Evolutionary conservation across 2,329 filamentous ascomycete genomes (phyloP).

Genomic region (Neofusicoccum sp.): DNA sequence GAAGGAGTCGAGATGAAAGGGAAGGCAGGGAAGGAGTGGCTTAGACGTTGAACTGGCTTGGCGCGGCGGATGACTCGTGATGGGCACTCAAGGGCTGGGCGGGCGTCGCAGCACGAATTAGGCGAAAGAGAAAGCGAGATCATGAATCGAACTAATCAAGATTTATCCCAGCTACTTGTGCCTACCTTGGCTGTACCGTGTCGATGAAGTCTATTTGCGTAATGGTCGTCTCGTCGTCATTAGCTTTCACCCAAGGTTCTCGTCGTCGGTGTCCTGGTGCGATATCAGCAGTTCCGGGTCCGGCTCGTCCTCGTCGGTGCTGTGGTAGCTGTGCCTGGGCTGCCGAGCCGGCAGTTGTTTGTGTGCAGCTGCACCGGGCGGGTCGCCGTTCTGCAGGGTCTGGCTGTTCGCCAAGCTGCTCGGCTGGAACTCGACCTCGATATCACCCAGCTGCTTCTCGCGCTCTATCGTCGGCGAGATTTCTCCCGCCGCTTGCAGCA

Average conservation of each 20-base stretch:
- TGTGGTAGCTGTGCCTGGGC: conserved; percentile 29
- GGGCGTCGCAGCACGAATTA: background rate
- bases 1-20: too few species aligned
- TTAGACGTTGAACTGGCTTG: too few species aligned
- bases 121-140: background rate
- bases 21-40: too few species aligned
- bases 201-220: background rate
- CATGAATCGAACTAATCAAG: background rate
- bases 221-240: conserved; percentile 19
- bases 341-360: conserved; percentile 12
- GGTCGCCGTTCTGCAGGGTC: conserved; percentile 15
- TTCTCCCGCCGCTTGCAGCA: conserved; percentile 26
- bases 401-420: conserved; percentile 15
- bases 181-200: background rate
- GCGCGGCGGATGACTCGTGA: too few species aligned
- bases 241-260: conserved; percentile 18
- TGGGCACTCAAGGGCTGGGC: too few species aligned
- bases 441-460: conserved; percentile 14
- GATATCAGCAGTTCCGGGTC: conserved; percentile 51
- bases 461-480: conserved; percentile 20
- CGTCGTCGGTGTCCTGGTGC: conserved; percentile 42
- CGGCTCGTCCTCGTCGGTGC: conserved; percentile 45
- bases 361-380: background rate
- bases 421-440: conserved; percentile 16
- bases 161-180: background rate